phyloP scores from a whole-genome alignment of 2,329 filamentous ascomycete species.

The Sporothrix inflata region DNA sequence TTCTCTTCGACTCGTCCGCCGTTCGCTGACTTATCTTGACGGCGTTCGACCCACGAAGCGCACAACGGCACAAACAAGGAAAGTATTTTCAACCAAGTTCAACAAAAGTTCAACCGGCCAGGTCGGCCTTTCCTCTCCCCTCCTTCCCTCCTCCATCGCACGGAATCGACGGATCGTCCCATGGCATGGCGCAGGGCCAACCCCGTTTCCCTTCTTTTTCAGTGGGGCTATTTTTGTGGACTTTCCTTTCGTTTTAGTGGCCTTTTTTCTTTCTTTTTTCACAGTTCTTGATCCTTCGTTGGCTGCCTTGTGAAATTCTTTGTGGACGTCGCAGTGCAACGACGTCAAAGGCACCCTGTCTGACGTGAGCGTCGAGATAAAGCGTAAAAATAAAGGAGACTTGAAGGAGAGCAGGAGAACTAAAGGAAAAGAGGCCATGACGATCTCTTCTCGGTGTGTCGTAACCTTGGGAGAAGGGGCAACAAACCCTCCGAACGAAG shows the following conservation, averaged over 20 bases:
- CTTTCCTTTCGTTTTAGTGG: not conserved
- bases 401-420: not conserved
- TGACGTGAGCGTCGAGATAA: not conserved
- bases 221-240: not conserved
- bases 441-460: not conserved
- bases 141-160: not conserved
- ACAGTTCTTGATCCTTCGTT: not conserved
- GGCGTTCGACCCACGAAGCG: not conserved
- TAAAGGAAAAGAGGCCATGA: not conserved
- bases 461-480: not conserved
- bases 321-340: not conserved
- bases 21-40: not conserved
- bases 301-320: not conserved
- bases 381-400: not conserved
- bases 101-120: conserved; percentile 4
- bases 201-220: not conserved
- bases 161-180: conserved; percentile 13
- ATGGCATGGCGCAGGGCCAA: not conserved
- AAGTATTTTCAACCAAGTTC: not conserved
- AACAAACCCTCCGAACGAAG: conserved; percentile 9
- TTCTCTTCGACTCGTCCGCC: not conserved
- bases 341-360: not conserved
- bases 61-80: not conserved
- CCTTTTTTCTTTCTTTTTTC: too few relatives aligned
- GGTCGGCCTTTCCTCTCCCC: not conserved